A percentile compares a stretch with the other conserved stretches of the same genome.
Evolutionary conservation across 2,329 filamentous ascomycete species (phyloP).

Genomic region (Alternaria infectoria): DNA sequence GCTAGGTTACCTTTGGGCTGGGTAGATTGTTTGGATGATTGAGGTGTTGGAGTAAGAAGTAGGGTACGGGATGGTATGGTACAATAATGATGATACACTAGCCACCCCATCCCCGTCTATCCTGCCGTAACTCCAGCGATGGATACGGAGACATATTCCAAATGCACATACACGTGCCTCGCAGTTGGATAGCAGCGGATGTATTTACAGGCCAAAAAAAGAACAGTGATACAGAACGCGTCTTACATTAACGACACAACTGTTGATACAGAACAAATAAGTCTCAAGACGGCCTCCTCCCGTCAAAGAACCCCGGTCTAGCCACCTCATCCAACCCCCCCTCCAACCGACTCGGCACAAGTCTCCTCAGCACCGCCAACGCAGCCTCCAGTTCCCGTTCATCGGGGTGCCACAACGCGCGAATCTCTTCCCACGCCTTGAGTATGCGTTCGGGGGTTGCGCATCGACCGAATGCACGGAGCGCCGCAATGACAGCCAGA

Average conservation of each 20-base stretch:
- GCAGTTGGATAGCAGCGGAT: too few species aligned
- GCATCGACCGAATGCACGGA: slow-evolving; percentile 67
- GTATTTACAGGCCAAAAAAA: too few species aligned
- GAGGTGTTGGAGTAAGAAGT: too few species aligned
- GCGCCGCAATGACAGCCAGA: slow-evolving; percentile 35
- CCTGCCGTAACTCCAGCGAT: not conserved
- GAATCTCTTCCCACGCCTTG: slow-evolving; percentile 60
- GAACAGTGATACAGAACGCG: not conserved
- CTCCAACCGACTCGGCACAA: slow-evolving; percentile 23
- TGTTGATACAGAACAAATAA: too few species aligned
- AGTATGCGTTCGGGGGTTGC: slow-evolving; percentile 60
- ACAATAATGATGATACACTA: not conserved
- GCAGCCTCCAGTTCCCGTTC: slow-evolving; percentile 43
- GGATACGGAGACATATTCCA: not conserved
- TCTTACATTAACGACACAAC: too few species aligned
- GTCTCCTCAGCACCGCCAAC: slow-evolving; percentile 28
- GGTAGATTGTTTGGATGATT: too few species aligned
- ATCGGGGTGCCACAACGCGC: slow-evolving; percentile 46
- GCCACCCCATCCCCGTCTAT: not conserved
- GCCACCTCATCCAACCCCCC: not conserved
- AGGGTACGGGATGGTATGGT: too few species aligned
- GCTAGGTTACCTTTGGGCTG: not conserved
- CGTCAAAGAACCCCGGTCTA: slow-evolving; percentile 2
- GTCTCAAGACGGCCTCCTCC: too few species aligned
- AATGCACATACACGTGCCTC: not conserved